Conservation (phyloP, 1,284 basidiomycete species). For the Mycena sp. region DNA sequence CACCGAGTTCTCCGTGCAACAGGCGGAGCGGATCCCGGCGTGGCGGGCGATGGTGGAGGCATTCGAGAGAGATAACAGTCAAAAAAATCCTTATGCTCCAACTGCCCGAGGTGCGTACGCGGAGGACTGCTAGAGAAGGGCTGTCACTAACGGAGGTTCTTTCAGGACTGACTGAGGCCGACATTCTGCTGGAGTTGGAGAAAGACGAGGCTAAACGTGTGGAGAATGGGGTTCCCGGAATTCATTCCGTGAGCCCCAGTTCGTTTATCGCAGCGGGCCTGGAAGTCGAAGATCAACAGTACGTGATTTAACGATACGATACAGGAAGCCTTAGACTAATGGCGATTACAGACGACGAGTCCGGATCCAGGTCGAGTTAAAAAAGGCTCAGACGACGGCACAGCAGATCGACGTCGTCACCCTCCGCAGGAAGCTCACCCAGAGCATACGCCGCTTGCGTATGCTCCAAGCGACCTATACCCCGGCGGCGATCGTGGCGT, state of each 20-base stretch:
- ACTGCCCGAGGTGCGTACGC: background rate
- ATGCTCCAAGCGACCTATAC: background rate
- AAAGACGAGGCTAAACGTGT: background rate
- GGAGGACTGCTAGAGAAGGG: too few relatives aligned
- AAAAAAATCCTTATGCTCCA: background rate
- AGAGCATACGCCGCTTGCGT: background rate
- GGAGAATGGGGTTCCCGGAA: background rate
- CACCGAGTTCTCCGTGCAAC: background rate
- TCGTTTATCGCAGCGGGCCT: slow-evolving; percentile 3
- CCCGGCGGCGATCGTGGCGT: background rate
- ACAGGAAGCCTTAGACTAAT: too few relatives aligned
- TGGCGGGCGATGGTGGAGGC: background rate
- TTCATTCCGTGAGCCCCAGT: background rate
- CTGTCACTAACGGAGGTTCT: too few relatives aligned
- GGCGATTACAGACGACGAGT: background rate
- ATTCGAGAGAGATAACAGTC: background rate
- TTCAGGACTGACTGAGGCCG: background rate
- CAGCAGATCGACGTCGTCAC: background rate
- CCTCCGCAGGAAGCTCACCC: background rate
- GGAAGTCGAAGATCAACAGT: slow-evolving; percentile 12
- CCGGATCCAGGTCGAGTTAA: background rate
- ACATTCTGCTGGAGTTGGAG: background rate
- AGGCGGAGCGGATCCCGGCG: background rate
- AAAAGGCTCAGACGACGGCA: background rate
- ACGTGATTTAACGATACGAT: background rate